Evolutionary conservation across 1,284 basidiomycete genomes (phyloP), one percentile per base, ranked within the genome.

Genomic region (Fomitopsis pinicola): DNA sequence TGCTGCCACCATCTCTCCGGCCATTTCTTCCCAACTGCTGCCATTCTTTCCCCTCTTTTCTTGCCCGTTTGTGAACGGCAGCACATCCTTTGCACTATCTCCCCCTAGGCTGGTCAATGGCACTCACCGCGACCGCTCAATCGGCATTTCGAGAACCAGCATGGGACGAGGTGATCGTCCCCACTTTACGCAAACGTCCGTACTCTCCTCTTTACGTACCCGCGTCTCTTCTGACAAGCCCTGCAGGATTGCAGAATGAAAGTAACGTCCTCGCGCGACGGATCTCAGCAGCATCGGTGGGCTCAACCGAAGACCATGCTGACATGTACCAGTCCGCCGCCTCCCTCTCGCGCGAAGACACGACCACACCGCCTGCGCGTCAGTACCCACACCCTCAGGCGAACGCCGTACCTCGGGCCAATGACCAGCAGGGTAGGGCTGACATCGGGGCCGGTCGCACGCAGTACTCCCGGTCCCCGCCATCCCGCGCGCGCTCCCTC

Each of bases 141-240:
- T 79, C 83, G 62, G 80, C 82, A 58, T 73, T 81, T 60, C 76
- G 80, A 66, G 81, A 81, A 55, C 84, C 82, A 45, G 83, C 81
- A 40, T 89, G 87, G 87, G 86, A 88, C 70, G 86, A 88, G 69
- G 81, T 83, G 60, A 87, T 89, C 63, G 87, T 89, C 35, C 87
- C 87, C 62, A 82, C 86, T 55, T 76, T 89, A 57, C 81, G 87
- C 68, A 86, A 88, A 81, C 83, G 87, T 89, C 74, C 68, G 79
- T 76, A 33, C 22, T 10, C 19, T 44, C 45, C 46, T 48, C 36
- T 42, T 57, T 44, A 38, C 26, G 19, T 33, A 50, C 55, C 36
- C 57, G 19, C 63, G 58, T 61, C 57, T 22, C 9, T 55, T 12
- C 40, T 61, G 46, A 19, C 46, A 40, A 15, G 64, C 42, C 19